Evolutionary conservation across 495 filamentous ascomycete species (phyloP).

Genomic region (Astrothelium subdiscretum): DNA sequence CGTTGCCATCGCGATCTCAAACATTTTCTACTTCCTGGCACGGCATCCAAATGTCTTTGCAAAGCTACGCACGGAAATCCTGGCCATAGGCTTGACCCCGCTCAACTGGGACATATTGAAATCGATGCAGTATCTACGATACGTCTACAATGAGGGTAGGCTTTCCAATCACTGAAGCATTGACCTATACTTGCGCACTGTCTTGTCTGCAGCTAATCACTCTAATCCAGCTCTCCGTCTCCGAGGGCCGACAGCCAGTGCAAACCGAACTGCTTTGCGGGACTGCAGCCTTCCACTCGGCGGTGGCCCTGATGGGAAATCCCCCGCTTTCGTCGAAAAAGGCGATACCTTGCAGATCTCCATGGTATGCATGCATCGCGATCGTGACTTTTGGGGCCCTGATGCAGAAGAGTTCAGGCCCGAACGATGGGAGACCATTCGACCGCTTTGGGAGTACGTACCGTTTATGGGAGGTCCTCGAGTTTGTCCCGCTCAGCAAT

Average conservation of each 20-base stretch:
- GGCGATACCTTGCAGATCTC: constrained; percentile 17
- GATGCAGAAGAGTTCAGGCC: constrained; percentile 27
- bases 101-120: constrained; percentile 22
- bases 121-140: constrained; percentile 22
- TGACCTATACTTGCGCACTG: neutral
- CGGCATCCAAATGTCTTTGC: constrained; percentile 21
- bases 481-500: constrained; percentile 18
- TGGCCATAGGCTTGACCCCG: constrained; percentile 16
- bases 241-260: constrained; percentile 20
- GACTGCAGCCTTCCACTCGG: constrained; percentile 26
- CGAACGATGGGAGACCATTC: constrained; percentile 26
- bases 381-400: constrained; percentile 21
- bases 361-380: constrained; percentile 24
- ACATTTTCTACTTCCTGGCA: constrained; percentile 20
- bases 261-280: constrained; percentile 19
- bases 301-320: constrained; percentile 21
- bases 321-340: constrained; percentile 22
- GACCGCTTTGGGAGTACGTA: constrained; percentile 26
- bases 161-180: no score
- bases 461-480: constrained; percentile 32
- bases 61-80: constrained; percentile 21
- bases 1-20: constrained; percentile 26
- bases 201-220: neutral
- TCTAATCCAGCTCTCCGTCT: constrained; percentile 10
- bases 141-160: constrained; percentile 23